Conservation (phyloP, 495 filamentous ascomycete species). For the Friedmanniomyces endolithicus region DNA sequence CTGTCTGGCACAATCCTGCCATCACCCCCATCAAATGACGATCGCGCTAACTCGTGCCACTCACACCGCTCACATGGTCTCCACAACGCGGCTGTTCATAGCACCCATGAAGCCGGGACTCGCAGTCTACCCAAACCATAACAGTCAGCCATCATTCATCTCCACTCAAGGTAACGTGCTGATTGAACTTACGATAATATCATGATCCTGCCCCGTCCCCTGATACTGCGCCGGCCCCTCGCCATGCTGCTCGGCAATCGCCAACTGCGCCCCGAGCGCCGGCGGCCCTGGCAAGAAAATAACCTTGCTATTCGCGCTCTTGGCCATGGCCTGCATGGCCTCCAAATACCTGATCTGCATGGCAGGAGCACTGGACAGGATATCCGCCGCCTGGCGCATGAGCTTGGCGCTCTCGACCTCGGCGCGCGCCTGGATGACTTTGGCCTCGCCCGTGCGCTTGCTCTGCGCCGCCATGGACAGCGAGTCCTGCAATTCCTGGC, state of each 20-base stretch:
- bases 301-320: constrained; percentile 88
- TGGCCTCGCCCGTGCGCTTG: constrained; percentile 96
- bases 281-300: constrained; percentile 66
- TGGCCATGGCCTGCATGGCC: constrained; percentile 99
- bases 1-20: too few relatives aligned
- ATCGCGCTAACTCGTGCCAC: too few relatives aligned
- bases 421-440: constrained; percentile 91
- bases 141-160: constrained; percentile 36
- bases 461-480: constrained; percentile 99
- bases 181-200: too few relatives aligned
- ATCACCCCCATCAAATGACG: too few relatives aligned
- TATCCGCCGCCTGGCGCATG: constrained; percentile 97
- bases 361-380: constrained; percentile 78
- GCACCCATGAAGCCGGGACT: constrained; percentile 62
- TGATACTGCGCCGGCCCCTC: constrained; percentile 49
- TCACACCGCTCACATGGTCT: constrained; percentile 53
- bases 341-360: constrained; percentile 99
- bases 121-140: too few relatives aligned
- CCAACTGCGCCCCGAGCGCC: constrained; percentile 2
- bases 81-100: constrained; percentile 72
- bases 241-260: constrained; percentile 32
- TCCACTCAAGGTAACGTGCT: too few relatives aligned
- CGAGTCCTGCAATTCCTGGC: constrained; percentile 88
- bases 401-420: constrained; percentile 95
- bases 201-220: constrained; percentile 23